Conservation (phyloP, 805 yeast genomes). For the Starmerella stigmatis region DNA sequence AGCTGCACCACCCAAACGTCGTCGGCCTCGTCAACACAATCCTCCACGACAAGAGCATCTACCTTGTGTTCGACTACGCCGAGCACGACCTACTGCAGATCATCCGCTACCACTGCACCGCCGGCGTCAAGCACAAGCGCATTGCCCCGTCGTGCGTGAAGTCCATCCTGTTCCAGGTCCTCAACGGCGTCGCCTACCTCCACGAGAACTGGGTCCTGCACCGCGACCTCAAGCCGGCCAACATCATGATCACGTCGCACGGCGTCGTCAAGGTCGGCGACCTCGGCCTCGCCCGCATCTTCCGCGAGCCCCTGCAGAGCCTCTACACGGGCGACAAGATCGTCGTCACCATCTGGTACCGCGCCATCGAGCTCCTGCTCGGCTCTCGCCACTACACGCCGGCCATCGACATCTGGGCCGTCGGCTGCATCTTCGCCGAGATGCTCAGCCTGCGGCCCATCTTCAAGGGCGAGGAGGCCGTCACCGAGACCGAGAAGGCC, state of each 20-base stretch:
- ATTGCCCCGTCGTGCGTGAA: slow-evolving; percentile 70
- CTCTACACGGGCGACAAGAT: slow-evolving; percentile 88
- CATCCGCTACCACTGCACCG: slow-evolving; percentile 83
- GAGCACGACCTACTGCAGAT: slow-evolving; percentile 93
- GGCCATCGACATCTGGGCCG: slow-evolving; percentile 90
- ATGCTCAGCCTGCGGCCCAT: slow-evolving; percentile 79
- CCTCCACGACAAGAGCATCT: slow-evolving; percentile 77
- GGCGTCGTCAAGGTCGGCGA: slow-evolving; percentile 96
- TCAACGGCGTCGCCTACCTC: slow-evolving; percentile 80
- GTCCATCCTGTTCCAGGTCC: slow-evolving; percentile 81
- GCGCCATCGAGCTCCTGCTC: slow-evolving; percentile 84
- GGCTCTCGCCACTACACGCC: slow-evolving; percentile 91
- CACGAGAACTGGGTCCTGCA: slow-evolving; percentile 96
- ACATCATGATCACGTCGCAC: slow-evolving; percentile 82
- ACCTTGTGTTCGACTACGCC: slow-evolving; percentile 91
- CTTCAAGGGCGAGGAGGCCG: slow-evolving; percentile 94
- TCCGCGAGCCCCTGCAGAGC: slow-evolving; percentile 76
- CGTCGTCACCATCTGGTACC: slow-evolving; percentile 93
- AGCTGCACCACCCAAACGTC: slow-evolving; percentile 67
- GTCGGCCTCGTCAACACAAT: slow-evolving; percentile 73
- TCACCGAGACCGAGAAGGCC: slow-evolving; percentile 9
- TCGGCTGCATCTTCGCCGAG: slow-evolving; percentile 91
- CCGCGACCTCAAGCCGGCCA: slow-evolving; percentile 94
- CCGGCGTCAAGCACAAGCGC: slow-evolving; percentile 3
- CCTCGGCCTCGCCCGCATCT: slow-evolving; percentile 79